Evolutionary conservation across 1,284 basidiomycete genomes (phyloP), one percentile per base, ranked within the genome.

Genomic region (Coniferiporia weirii): DNA sequence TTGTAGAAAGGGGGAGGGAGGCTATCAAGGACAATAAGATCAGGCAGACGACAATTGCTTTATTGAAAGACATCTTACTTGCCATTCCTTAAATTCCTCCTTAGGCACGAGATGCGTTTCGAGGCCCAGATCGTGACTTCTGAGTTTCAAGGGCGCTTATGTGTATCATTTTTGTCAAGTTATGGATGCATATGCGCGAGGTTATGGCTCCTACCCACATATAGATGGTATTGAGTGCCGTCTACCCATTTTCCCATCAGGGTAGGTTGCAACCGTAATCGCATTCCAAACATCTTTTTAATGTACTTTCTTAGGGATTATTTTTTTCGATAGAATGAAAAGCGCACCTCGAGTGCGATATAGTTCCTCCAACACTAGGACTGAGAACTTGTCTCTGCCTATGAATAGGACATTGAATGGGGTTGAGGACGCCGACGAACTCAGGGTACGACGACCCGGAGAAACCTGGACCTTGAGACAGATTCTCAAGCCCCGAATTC

Each of bases 361-460:
- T 1, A 89, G 68, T 58, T 81, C 73, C 43, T 78, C 66, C 27
- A 90, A 72, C 1, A 88, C 81, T 12, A 72, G 66, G 65, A 83
- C 85, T 1, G 87, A 89, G 68, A 89, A 89, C 62, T 84, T 79
- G 67, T 89, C 87, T n/a, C 85, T 80, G 53, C 87, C 87, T 64
- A 88, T 76, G 68, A 87, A 89, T 5, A 90, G 75, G 52, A 90
- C 75, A 22, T 77, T 77, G 69, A 81, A 84, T 9, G 66, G 66
- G 32, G 47, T 35, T 15, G 43, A 56, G 15, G 49, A n/a, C 38
- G 50, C 43, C 22, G 47, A 12, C 36, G 57, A 53, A 12, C 40
- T 53, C 32, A 58, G 36, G 17, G 45, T 9, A 51, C 15, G 49
- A 51, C 10, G 47, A 6, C 13, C 27, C 19, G 1, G 17, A 13